Evolutionary conservation across 208 protist genomes (phyloP), one percentile per base, ranked within the genome.

Genomic region (Wallacemonas sp.): DNA sequence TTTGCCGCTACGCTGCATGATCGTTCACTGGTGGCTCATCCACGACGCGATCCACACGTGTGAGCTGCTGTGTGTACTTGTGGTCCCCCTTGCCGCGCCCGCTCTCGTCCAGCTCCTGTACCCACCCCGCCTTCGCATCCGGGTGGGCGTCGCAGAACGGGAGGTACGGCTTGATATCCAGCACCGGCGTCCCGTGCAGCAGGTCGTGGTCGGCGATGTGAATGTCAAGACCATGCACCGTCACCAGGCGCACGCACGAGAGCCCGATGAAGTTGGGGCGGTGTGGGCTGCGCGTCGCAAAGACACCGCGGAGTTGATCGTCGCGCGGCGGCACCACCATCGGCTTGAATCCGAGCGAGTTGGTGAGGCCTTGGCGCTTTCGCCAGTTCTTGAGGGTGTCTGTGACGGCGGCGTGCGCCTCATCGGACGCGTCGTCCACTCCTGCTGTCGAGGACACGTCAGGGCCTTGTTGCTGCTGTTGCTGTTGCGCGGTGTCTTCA

Each of bases 81-180:
- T 96, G 90, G 48, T 96, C 90, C 0, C 67, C 77, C 17, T 87
- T 87, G 21, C 73, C 81, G 19, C 75, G 68, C 1, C 90, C 90
- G 27, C 76, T 87, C 2, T 65, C 71, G 19, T 96, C 83, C 39
- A 96, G 69, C 70, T 73, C 81, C 47, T 90, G 74, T 21, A 97
- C 88, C 90, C 90, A 96, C 1, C 90, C 89, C 17, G 80, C 81
- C 26, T 80, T 79, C 27, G 89, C 88, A 14, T 88, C 47, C 0
- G 88, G 85, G 69, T 94, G 85, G 9, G 87, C 81, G 55, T 97
- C 90, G 61, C 86, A 96, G 72, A 91, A 94, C 6, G 88, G 87
- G 27, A 97, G 61, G 55, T 98, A 98, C 2, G 96, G 97, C 77
- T 99, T 99, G 62, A 99, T 96, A 67, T 99, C 97, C 21, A 99